Base-by-base conservation (phyloP, 164 flowering plant genomes). In the Taxillus chinensis region DNA sequence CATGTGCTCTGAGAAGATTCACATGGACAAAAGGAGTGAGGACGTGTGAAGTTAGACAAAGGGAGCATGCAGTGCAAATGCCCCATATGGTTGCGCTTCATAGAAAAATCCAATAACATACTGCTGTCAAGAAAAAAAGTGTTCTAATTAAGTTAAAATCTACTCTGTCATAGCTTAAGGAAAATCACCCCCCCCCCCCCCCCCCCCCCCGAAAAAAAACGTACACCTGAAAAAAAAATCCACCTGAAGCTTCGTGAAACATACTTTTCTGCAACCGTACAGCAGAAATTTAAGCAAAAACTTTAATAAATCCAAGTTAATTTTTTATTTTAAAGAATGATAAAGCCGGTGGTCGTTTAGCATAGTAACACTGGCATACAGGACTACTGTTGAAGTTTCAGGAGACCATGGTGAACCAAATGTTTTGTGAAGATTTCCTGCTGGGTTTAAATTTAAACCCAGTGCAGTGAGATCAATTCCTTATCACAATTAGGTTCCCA, bases 361-460 rank as follows among this genome's bases (percentile, higher is more conserved):
- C 80, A 76, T 81, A 77, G 68, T 84, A 95, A 76, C 99, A 95
- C 43, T 82, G 87, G 66, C 81, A 89, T 68, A 91, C 96, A 16
- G 89, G 92, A 15, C 89, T 96, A 57, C 96, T 96, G 71, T 89
- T 91, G 45, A 80, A 57, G 97, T 96, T 65, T 86, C 93, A 63
- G 89, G 93, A 48, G 96, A 86, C 96, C 96, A 95, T 50, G 97
- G 97, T 38, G 99, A 91, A 57, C 81, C 89, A 75, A 95, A 95
- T 16, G 91, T 83, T 74, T 89, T 87, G 72, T 91, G 83, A 15
- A 95, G 89, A 74, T 86, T 83, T 59, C 89, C 96, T 3, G 82
- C 27, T n/a, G 96, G 85, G 74, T 86, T 89, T 75, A 95, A 77
- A 67, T 89, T 91, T 62, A 95, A 69, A 16, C 99, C 99, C 40